Evolutionary conservation across 345 rosid species (phyloP), one percentile per base, ranked within the genome.

Genomic region (Citropsis articulata): DNA sequence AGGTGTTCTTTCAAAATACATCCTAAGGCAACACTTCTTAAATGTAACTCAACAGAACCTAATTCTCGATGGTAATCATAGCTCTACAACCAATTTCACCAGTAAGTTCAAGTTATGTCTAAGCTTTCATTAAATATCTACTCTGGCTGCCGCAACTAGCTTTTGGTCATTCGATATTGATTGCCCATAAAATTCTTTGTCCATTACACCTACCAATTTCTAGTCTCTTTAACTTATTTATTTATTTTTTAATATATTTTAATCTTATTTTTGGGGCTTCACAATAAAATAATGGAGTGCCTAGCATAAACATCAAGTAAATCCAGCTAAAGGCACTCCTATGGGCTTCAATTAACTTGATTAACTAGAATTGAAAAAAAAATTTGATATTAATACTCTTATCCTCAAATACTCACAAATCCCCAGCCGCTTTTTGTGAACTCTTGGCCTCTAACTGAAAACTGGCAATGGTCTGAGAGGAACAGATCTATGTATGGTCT

Each of bases 351-450:
- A 8, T 61, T 67, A 60, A 70, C 21, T 55, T 25, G 31, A 76
- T 31, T 28, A 33, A 27, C 10, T 63, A 66, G 33, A 30, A 56
- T 25, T 66, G 2, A 73, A 14, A 33, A 40, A 73, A 45, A 22
- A 22, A 64, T 2, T 31, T 69, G 42, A 62, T 66, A 62, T 40
- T 18, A 60, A 3, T 36, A 21, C 62, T 28, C 18, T 33, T 28
- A 76, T 71, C 33, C 38, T 65, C 42, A 67, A 83, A 77, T 83
- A 91, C 98, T 95, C 64, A 95, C 98, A 85, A 93, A 95, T 68
- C 98, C 98, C 98, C 98, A 91, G 25, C 93, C 95, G 16, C 91
- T 81, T 80, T 87, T 91, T 60, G 98, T 93, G 84, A 95, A 95
- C 86, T 84, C 94, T 74, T 87, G 89, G 59, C 98, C 98, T 88